Evolutionary conservation across 441 rosid genomes (phyloP).

Genomic region (Geranium incanum): DNA sequence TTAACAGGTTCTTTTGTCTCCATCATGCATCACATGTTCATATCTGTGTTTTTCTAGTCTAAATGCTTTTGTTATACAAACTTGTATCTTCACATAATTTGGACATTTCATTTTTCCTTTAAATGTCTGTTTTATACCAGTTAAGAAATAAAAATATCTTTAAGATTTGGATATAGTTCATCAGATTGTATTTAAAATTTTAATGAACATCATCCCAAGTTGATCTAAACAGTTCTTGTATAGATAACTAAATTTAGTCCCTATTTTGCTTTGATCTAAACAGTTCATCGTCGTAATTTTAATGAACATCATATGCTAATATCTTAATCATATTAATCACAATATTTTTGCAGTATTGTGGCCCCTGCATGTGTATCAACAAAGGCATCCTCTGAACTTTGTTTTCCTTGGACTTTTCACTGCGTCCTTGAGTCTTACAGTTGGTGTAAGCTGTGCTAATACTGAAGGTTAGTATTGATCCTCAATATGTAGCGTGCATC

Average conservation of each 20-base stretch:
- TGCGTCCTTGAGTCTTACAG: conserved; percentile 67
- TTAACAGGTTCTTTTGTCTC: too few relatives aligned
- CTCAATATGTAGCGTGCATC: conserved; percentile 2
- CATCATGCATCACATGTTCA: neutral
- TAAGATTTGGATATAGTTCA: neutral
- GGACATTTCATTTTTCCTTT: too few relatives aligned
- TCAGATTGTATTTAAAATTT: too few relatives aligned
- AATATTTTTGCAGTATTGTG: conserved; percentile 57
- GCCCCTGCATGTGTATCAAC: conserved; percentile 84
- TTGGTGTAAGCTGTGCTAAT: conserved; percentile 84
- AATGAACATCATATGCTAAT: neutral
- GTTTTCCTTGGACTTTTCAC: conserved; percentile 80
- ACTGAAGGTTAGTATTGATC: conserved; percentile 50
- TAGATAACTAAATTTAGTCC: neutral
- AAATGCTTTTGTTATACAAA: neutral
- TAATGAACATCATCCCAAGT: neutral
- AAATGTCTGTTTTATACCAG: too few relatives aligned
- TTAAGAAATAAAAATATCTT: too few relatives aligned
- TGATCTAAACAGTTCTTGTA: neutral
- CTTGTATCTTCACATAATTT: too few relatives aligned
- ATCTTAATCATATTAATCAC: neutral
- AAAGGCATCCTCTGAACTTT: conserved; percentile 86
- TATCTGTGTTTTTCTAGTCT: neutral
- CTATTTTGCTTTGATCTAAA: neutral
- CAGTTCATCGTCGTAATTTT: too few relatives aligned